phyloP scores from a whole-genome alignment of 768 basidiomycete species.

The Brasilioporus rufonigricans region DNA sequence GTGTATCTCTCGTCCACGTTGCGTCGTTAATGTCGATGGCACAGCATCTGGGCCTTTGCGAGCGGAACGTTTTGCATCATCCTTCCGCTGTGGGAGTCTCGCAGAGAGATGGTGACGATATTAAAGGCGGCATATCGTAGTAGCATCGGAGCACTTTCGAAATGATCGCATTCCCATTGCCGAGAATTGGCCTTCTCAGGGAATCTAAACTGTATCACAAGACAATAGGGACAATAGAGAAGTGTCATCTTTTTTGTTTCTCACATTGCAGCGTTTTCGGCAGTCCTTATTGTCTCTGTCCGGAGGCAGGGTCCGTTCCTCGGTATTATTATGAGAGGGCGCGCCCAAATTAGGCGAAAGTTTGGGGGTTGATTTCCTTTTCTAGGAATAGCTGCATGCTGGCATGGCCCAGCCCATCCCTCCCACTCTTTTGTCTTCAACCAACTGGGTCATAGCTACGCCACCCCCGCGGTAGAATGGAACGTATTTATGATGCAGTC shows the following conservation, averaged over 20 bases:
- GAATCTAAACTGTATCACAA: neutral
- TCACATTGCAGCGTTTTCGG: slow-evolving; percentile 13
- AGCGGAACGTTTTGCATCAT: slow-evolving; percentile 38
- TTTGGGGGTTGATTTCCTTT: slow-evolving; percentile 5
- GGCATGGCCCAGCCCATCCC: neutral
- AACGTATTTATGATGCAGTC: slow-evolving; percentile 25
- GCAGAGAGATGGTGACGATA: slow-evolving; percentile 31
- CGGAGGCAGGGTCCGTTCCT: neutral
- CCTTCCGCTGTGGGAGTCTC: slow-evolving; percentile 38
- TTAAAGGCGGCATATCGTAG: slow-evolving; percentile 11
- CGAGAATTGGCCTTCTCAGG: slow-evolving; percentile 3
- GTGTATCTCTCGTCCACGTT: neutral
- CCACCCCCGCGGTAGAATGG: slow-evolving; percentile 10
- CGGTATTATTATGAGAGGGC: neutral
- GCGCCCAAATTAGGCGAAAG: slow-evolving; percentile 3
- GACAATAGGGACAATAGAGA: slow-evolving; percentile 25
- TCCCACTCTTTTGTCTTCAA: slow-evolving; percentile 30
- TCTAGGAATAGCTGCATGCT: neutral
- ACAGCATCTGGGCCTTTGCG: slow-evolving; percentile 35
- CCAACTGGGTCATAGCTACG: slow-evolving; percentile 17
- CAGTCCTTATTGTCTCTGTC: slow-evolving; percentile 27
- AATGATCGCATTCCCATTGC: neutral
- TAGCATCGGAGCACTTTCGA: neutral
- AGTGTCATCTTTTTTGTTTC: slow-evolving; percentile 10
- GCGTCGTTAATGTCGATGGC: slow-evolving; percentile 1